Percentiles rank a stretch among this genome's conserved stretches.
Conservation (phyloP, 805 yeast genomes). For the Barnettozyma salicaria region DNA sequence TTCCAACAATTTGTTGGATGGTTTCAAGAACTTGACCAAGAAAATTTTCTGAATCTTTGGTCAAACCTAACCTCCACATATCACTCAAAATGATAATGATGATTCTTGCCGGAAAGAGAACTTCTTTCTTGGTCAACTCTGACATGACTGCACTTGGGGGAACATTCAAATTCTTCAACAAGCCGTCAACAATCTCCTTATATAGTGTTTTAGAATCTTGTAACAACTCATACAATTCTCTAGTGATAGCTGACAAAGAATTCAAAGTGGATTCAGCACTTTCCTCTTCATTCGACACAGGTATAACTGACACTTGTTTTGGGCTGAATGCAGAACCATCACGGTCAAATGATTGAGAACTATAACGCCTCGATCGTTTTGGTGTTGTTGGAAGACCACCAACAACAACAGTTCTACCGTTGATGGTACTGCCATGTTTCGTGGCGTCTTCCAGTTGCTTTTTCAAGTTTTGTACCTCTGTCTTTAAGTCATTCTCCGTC, state of each 20-base stretch:
- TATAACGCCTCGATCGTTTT: slow-evolving; percentile 30
- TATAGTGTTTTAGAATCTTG: slow-evolving; percentile 70
- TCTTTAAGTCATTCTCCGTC: slow-evolving; percentile 54
- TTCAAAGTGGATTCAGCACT: slow-evolving; percentile 37
- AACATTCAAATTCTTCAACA: slow-evolving; percentile 75
- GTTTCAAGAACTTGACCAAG: slow-evolving; percentile 83
- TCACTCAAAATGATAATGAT: slow-evolving; percentile 87
- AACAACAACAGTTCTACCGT: slow-evolving; percentile 27
- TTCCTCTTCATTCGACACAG: slow-evolving; percentile 46
- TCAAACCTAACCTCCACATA: slow-evolving; percentile 96
- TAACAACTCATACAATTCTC: slow-evolving; percentile 63
- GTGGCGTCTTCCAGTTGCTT: slow-evolving; percentile 26
- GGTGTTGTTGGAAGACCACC: slow-evolving; percentile 23
- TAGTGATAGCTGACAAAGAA: slow-evolving; percentile 65
- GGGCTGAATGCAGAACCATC: slow-evolving; percentile 27
- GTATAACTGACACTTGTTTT: slow-evolving; percentile 58
- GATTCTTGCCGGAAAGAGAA: slow-evolving; percentile 92
- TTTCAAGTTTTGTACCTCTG: slow-evolving; percentile 42
- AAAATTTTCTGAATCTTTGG: slow-evolving; percentile 85
- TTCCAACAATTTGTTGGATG: slow-evolving; percentile 76
- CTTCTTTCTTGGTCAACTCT: slow-evolving; percentile 80
- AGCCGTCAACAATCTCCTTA: slow-evolving; percentile 79
- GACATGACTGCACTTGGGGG: slow-evolving; percentile 85
- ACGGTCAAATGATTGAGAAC: slow-evolving; percentile 35
- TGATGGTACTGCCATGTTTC: slow-evolving; percentile 24